Conservation (phyloP, 2,329 filamentous ascomycete genomes). For the Claviceps sp. region DNA sequence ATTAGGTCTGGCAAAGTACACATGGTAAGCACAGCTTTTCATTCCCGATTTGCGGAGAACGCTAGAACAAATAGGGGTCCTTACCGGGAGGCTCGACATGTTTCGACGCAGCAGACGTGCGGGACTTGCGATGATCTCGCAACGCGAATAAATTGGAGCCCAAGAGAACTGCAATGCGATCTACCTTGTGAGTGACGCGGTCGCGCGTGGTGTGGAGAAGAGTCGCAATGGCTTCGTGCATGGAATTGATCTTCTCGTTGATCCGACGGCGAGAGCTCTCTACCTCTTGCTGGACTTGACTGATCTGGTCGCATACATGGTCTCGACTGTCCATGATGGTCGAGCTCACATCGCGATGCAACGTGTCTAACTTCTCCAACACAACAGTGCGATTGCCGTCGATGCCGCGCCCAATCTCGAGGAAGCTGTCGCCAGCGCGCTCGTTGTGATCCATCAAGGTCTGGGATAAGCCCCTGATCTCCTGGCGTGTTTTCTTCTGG, state of each 20-base stretch:
- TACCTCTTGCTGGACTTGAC: slow-evolving; percentile 1
- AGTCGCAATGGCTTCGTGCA: slow-evolving; percentile 2
- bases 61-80: background rate
- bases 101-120: background rate
- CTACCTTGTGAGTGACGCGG: background rate
- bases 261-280: slow-evolving; percentile 2
- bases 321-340: background rate
- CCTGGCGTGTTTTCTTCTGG: background rate
- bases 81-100: background rate
- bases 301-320: background rate
- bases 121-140: background rate
- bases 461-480: background rate
- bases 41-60: background rate
- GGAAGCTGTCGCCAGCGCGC: background rate
- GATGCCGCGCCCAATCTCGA: background rate
- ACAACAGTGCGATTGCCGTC: background rate
- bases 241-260: slow-evolving; percentile 1
- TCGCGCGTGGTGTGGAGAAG: background rate
- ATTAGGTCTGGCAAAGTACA: background rate
- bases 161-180: background rate
- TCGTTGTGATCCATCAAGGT: background rate
- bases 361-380: background rate
- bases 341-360: background rate
- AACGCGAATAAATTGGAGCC: background rate
- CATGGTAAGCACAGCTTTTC: background rate